Evolutionary conservation across 805 yeast genomes (phyloP).

Genomic region (Grigorovia jiainica): DNA sequence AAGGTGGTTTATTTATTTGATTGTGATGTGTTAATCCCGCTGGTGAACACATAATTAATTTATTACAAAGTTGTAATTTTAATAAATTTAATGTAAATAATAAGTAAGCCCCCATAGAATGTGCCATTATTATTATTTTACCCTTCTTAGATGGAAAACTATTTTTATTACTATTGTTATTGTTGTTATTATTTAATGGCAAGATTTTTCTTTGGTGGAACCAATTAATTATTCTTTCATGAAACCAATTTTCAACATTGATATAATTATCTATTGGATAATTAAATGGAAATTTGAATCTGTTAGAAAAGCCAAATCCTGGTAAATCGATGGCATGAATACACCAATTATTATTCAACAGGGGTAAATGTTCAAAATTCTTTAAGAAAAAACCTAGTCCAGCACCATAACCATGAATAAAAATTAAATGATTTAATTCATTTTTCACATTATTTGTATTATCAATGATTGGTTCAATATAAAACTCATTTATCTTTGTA

Average conservation of each 20-base stretch:
- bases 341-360: conserved; percentile 44
- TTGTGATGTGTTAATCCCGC: conserved; percentile 58
- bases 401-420: conserved; percentile 94
- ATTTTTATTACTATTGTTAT: not conserved
- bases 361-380: conserved; percentile 51
- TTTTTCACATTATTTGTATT: not conserved
- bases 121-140: conserved; percentile 51
- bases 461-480: not conserved
- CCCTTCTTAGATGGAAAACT: no score
- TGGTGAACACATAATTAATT: conserved; percentile 76
- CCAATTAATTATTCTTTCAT: conserved; percentile 43
- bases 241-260: conserved; percentile 31
- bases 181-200: conserved; percentile 31
- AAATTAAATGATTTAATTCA: conserved; percentile 29
- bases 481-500: conserved; percentile 1
- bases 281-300: conserved; percentile 54
- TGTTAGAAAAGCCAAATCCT: conserved; percentile 84
- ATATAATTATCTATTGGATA: conserved; percentile 16
- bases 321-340: conserved; percentile 80
- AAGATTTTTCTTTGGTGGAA: conserved; percentile 21
- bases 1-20: conserved; percentile 40
- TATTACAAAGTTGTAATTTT: conserved; percentile 51
- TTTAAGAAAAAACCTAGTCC: conserved; percentile 78
- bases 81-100: conserved; percentile 57
- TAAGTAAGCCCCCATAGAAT: conserved; percentile 88